phyloP scores from a whole-genome alignment of 2,329 filamentous ascomycete species.

The Fonsecaea monophora region DNA sequence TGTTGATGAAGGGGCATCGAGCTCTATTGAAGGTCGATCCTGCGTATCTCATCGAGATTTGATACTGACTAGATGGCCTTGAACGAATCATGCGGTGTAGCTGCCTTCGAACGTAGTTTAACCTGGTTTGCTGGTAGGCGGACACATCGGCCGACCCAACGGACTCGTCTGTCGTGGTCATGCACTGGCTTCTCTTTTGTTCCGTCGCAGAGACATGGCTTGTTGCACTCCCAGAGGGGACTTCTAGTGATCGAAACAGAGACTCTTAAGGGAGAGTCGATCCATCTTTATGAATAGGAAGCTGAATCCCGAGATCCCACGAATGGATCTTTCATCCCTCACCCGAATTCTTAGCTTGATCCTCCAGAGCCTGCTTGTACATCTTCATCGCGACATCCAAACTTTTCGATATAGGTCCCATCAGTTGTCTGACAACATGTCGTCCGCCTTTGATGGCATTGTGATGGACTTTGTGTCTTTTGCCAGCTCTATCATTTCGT shows the following conservation, averaged over 20 bases:
- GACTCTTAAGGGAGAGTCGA: not conserved
- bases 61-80: not conserved
- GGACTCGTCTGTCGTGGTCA: not conserved
- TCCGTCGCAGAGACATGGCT: not conserved
- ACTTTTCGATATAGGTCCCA: constrained; percentile 75
- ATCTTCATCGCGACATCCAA: constrained; percentile 72
- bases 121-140: not conserved
- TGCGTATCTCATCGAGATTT: too few relatives aligned
- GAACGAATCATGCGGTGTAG: not conserved
- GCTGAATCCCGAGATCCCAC: not conserved
- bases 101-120: not conserved
- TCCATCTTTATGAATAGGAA: not conserved
- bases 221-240: not conserved
- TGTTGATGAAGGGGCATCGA: too few relatives aligned
- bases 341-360: constrained; percentile 54
- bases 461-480: constrained; percentile 73
- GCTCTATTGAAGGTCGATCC: too few relatives aligned
- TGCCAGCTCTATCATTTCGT: constrained; percentile 73
- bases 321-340: constrained; percentile 16
- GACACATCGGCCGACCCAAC: not conserved
- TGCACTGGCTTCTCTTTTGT: not conserved
- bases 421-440: constrained; percentile 75
- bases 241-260: not conserved
- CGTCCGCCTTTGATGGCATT: constrained; percentile 75
- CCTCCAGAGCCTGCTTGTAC: constrained; percentile 73